Evolutionary conservation across 352 stramenopile genomes (phyloP).

Genomic region (Pythium monospermum): DNA sequence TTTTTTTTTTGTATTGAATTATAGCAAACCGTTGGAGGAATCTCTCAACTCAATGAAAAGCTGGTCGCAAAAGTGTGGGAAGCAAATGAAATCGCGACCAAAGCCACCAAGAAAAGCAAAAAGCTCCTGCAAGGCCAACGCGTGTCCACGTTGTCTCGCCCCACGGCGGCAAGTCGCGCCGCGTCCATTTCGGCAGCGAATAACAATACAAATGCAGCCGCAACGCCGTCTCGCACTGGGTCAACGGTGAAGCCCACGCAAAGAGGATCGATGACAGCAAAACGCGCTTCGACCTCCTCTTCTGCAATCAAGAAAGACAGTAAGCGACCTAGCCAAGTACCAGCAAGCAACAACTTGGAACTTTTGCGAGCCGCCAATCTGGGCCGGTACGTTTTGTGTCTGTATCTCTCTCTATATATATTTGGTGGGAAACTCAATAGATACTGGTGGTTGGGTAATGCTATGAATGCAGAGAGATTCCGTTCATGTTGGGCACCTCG

Average conservation of each 20-base stretch:
- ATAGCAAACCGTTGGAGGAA: constrained; percentile 56
- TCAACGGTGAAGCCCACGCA: constrained; percentile 11
- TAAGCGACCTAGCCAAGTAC: constrained; percentile 13
- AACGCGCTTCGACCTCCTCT: not conserved
- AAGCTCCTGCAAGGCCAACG: constrained; percentile 48
- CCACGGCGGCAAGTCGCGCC: constrained; percentile 55
- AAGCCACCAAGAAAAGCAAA: constrained; percentile 50
- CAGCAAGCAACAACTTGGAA: constrained; percentile 49
- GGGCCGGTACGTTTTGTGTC: constrained; percentile 59
- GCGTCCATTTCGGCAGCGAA: constrained; percentile 9
- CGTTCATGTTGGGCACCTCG: constrained; percentile 60
- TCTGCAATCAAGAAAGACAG: constrained; percentile 26
- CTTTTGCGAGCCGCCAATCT: constrained; percentile 60
- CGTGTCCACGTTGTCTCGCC: constrained; percentile 37
- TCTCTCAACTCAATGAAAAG: constrained; percentile 73
- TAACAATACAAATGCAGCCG: no score
- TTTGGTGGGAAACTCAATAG: no score
- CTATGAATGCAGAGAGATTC: constrained; percentile 36
- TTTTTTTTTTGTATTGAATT: not conserved
- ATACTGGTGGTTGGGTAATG: no score
- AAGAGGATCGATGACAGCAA: constrained; percentile 9
- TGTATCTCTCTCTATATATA: no score
- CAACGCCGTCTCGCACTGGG: not conserved
- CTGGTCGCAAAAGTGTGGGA: constrained; percentile 61
- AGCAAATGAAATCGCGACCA: constrained; percentile 44